Percentiles rank a stretch among this genome's conserved stretches.
phyloP scores from a whole-genome alignment of 306 rosid species.

The Arachis hypogaea region DNA sequence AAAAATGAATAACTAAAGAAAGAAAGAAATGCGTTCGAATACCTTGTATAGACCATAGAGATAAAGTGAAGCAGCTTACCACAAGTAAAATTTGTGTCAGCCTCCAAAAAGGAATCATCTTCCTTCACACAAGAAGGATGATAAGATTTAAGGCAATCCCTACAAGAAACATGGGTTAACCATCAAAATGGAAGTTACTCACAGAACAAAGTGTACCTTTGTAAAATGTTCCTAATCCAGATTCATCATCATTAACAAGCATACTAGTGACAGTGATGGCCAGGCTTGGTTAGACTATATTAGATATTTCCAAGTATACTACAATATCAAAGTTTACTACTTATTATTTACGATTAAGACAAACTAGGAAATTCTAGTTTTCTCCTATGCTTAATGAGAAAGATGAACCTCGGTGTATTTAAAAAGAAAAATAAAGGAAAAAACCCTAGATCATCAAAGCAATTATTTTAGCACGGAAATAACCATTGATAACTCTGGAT shows the following conservation, averaged over 20 bases:
- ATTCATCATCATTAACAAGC: slow-evolving; percentile 23
- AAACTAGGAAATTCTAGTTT: background rate
- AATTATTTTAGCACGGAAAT: slow-evolving; percentile 6
- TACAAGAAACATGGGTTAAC: slow-evolving; percentile 45
- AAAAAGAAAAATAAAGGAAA: background rate
- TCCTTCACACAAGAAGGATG: slow-evolving; percentile 57
- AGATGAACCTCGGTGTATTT: background rate
- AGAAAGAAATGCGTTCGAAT: slow-evolving; percentile 28
- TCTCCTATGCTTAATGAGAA: background rate
- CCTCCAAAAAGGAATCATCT: slow-evolving; percentile 53
- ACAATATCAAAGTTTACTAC: background rate
- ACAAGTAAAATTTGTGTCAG: slow-evolving; percentile 49
- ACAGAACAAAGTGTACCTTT: background rate
- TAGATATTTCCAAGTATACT: background rate
- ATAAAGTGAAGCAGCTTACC: slow-evolving; percentile 56
- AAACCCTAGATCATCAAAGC: too few relatives aligned
- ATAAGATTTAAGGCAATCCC: slow-evolving; percentile 75
- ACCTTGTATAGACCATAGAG: slow-evolving; percentile 27
- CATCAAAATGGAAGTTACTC: slow-evolving; percentile 25
- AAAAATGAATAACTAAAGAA: background rate
- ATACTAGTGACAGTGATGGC: slow-evolving; percentile 7
- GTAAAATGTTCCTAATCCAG: slow-evolving; percentile 24
- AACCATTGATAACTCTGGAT: background rate
- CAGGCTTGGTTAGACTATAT: slow-evolving; percentile 16
- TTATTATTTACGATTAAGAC: background rate